Conservation (phyloP, 2,329 filamentous ascomycete genomes). For the Botryotinia globosa region DNA sequence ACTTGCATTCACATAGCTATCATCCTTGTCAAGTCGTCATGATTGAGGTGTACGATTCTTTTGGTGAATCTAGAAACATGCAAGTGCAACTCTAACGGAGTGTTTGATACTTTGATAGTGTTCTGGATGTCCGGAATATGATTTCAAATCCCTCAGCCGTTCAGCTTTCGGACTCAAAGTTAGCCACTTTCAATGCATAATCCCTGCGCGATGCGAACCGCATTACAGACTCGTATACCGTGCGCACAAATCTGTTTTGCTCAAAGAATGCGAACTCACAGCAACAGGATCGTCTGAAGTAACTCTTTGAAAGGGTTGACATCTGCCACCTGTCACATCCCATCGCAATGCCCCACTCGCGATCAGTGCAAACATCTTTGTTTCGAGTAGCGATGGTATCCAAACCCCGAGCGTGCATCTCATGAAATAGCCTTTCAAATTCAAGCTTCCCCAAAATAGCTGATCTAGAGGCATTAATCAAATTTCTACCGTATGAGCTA, state of each 20-base stretch:
- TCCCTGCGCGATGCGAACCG: no score
- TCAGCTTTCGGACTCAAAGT: background rate
- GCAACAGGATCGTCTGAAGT: background rate
- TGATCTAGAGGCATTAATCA: background rate
- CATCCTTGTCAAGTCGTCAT: background rate
- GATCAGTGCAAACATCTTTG: background rate
- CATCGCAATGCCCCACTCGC: background rate
- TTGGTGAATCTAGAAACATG: background rate
- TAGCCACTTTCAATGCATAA: slow-evolving; percentile 5
- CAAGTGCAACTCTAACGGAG: background rate
- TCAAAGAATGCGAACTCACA: background rate
- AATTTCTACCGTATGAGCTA: background rate
- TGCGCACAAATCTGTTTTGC: background rate
- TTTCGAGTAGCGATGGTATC: background rate
- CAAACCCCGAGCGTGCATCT: background rate
- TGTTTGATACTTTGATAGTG: background rate
- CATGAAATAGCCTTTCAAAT: background rate
- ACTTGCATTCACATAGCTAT: background rate
- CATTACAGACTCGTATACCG: background rate
- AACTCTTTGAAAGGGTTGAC: background rate
- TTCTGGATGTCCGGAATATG: background rate
- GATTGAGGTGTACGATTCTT: background rate
- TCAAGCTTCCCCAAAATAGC: background rate
- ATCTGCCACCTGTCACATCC: background rate
- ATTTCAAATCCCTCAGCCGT: background rate